A percentile compares a stretch with the other conserved stretches of the same genome.
Conservation (phyloP, 352 stramenopile genomes). For the Phytophthora pseudosyringae region DNA sequence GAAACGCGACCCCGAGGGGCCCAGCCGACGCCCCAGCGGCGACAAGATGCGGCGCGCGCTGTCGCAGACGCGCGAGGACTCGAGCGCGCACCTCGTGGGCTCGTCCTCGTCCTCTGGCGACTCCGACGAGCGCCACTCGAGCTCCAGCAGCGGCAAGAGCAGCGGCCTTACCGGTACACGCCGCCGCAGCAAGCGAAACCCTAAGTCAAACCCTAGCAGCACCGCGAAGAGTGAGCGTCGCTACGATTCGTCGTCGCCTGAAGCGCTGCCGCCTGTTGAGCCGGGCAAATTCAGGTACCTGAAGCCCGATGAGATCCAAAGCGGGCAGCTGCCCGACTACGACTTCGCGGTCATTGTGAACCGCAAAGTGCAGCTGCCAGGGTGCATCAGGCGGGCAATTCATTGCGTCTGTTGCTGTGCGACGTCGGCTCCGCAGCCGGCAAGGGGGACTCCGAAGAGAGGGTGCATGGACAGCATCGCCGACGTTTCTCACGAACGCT, state of each 20-base stretch:
- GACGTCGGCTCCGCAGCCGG: background rate
- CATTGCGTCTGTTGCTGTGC: conserved; percentile 50
- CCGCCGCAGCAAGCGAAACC: conserved; percentile 16
- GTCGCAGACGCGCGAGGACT: conserved; percentile 49
- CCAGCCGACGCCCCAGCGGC: conserved; percentile 5
- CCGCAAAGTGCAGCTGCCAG: conserved; percentile 60
- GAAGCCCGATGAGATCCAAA: conserved; percentile 83
- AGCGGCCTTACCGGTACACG: conserved; percentile 1
- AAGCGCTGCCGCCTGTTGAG: conserved; percentile 16
- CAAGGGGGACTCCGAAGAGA: conserved; percentile 20
- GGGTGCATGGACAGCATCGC: conserved; percentile 38
- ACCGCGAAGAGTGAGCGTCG: conserved; percentile 15
- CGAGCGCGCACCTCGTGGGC: conserved; percentile 67
- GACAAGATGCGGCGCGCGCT: conserved; percentile 7
- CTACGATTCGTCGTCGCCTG: conserved; percentile 42
- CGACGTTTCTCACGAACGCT: conserved; percentile 44
- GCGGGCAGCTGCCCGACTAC: conserved; percentile 60
- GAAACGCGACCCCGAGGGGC: conserved; percentile 15
- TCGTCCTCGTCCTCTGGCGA: conserved; percentile 28
- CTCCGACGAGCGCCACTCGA: conserved; percentile 32
- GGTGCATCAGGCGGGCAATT: conserved; percentile 34
- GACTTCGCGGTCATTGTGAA: conserved; percentile 87
- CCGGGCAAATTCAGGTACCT: conserved; percentile 77
- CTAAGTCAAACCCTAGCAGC: conserved; percentile 9
- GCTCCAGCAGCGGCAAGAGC: conserved; percentile 27